phyloP scores from a whole-genome alignment of 2,329 filamentous ascomycete species.

The Aspergillus hiratsukae region DNA sequence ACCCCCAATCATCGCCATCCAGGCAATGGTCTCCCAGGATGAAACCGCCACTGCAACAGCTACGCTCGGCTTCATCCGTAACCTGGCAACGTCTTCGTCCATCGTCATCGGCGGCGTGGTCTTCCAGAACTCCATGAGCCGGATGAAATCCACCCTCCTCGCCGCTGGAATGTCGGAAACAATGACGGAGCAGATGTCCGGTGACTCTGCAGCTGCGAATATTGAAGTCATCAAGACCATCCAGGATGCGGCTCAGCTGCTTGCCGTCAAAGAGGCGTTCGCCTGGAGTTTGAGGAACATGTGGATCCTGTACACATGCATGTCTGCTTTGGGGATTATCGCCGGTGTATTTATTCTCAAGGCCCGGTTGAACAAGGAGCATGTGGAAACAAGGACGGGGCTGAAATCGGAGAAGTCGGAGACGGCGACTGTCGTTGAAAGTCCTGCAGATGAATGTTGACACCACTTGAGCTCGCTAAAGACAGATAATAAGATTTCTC shows the following conservation, averaged over 20 bases:
- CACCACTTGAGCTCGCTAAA: no score
- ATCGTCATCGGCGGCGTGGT: constrained; percentile 73
- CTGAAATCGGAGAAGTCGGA: constrained; percentile 29
- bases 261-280: constrained; percentile 44
- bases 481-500: no score
- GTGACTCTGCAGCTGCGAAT: constrained; percentile 45
- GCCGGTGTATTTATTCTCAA: constrained; percentile 29
- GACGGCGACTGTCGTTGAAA: constrained; percentile 8
- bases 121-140: constrained; percentile 60
- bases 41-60: constrained; percentile 51
- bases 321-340: constrained; percentile 22
- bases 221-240: constrained; percentile 42
- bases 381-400: constrained; percentile 19
- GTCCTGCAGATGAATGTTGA: background rate
- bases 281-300: constrained; percentile 45
- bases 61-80: constrained; percentile 55
- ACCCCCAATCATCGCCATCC: constrained; percentile 54
- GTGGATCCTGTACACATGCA: constrained; percentile 41
- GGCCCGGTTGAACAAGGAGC: constrained; percentile 15
- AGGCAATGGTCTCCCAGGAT: constrained; percentile 47
- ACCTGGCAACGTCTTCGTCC: constrained; percentile 63
- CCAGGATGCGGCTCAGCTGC: constrained; percentile 32
- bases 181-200: constrained; percentile 30
- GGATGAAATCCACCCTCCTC: constrained; percentile 38
- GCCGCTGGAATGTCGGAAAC: constrained; percentile 42